Evolutionary conservation across 208 protist species (phyloP), one percentile per base, ranked within the genome.

Genomic region (Leishmania guyanensis): DNA sequence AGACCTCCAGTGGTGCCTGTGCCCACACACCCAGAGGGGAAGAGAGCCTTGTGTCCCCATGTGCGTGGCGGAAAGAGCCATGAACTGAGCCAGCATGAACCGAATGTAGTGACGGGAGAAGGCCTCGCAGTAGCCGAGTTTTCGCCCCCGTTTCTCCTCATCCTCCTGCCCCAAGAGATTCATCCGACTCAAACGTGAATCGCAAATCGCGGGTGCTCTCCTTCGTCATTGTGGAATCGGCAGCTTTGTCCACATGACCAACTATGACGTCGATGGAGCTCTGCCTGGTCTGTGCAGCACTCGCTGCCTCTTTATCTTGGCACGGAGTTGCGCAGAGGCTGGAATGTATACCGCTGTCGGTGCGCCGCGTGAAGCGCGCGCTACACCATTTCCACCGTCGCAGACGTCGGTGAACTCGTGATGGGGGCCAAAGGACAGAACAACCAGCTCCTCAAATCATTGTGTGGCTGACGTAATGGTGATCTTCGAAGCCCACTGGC

Each of bases 1-100:
- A 93, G 64, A 8, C 89, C 92, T 12, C 90, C 89, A n/a, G 58
- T 74, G 0, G 71, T 51, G 6, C 29, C 53, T 10, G 74, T 83
- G 2, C 87, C 84, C 56, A 92, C 87, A 0, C 54, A 83, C 88
- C 88, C 88, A 91, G 10, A 93, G 64, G 5, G 88, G 84, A 73
- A 95, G 89, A 51, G 84, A 85, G 56, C 90, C 81, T 26, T 64
- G 36, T 20, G 81, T 75, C 2, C 77, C 82, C 66, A 85, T 86
- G 80, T 93, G 90, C 14, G 84, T 81, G 9, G 71, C 83, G 43
- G 58, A 81, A 0, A 95, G 79, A 5, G 92, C 65, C 90, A 90
- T 93, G 84, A 92, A 95, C 50, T 87, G 83, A 22, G 89, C 80
- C 2, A 95, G 87, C 79, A 90, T 88, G 68, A 88, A 83, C 43